These are phyloP conservation scores for Pythium pectinolyticum DNA, from an alignment of 352 stramenopile species.

Conservation along the genomic window DNA sequence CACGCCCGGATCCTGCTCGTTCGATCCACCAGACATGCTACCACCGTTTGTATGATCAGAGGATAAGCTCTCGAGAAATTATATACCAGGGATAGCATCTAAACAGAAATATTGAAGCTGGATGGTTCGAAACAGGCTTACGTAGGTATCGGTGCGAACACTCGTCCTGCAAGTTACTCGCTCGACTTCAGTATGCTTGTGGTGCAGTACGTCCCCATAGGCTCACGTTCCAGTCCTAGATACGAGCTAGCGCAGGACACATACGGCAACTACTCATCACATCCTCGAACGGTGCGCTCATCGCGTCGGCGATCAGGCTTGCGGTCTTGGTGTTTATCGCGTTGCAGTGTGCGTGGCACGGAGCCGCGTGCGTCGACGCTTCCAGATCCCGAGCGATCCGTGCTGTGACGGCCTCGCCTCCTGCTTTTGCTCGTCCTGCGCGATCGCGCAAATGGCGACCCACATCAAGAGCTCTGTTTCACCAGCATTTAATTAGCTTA, in stretches of 20 bases:
- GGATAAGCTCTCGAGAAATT: too few relatives aligned
- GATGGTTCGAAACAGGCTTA: too few relatives aligned
- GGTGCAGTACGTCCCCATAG: not conserved
- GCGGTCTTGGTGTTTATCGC: not conserved
- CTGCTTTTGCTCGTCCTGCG: constrained; percentile 28
- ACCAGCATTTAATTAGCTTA: constrained; percentile 8
- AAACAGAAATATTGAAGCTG: too few relatives aligned
- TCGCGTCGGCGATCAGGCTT: not conserved
- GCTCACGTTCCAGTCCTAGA: not conserved
- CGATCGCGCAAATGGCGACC: constrained; percentile 26
- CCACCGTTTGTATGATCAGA: constrained; percentile 37
- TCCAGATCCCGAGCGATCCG: constrained; percentile 20
- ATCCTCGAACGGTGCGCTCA: not conserved
- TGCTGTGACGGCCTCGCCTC: constrained; percentile 18
- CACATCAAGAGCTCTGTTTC: constrained; percentile 26
- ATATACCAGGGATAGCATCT: not conserved
- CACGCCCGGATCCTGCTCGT: constrained; percentile 41
- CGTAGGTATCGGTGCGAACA: too few relatives aligned
- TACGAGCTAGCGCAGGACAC: not conserved
- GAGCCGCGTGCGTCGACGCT: constrained; percentile 14
- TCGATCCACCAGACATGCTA: constrained; percentile 32
- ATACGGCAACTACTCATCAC: constrained; percentile 6
- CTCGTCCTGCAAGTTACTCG: too few relatives aligned
- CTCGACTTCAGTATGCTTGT: constrained; percentile 7
- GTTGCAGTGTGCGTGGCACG: not conserved